phyloP scores from a whole-genome alignment of 139 green algal genomes.

The Raphidocelis subcapitata region DNA sequence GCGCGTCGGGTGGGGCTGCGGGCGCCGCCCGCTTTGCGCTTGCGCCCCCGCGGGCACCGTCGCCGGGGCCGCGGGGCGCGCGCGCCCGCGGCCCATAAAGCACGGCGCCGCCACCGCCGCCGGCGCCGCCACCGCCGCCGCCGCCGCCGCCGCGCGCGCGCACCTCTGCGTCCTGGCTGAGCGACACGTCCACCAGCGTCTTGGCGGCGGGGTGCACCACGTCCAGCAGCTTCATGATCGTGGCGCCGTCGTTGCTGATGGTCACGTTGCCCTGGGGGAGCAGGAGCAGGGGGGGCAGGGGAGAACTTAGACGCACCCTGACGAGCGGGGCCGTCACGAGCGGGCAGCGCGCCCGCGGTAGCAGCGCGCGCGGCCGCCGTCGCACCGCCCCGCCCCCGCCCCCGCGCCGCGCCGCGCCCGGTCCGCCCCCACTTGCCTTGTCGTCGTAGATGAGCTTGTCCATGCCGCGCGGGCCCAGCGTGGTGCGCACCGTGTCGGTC shows the following conservation, averaged over 20 bases:
- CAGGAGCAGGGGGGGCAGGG: too few species aligned
- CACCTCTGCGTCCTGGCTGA: slow-evolving; percentile 94
- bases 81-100: slow-evolving; percentile 16
- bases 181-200: slow-evolving; percentile 93
- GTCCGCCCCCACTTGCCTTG: slow-evolving; percentile 35
- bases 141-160: too few species aligned
- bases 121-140: too few species aligned
- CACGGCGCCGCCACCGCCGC: too few species aligned
- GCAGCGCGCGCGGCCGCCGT: too few species aligned
- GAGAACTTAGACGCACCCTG: too few species aligned
- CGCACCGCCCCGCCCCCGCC: too few species aligned
- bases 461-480: slow-evolving; percentile 96
- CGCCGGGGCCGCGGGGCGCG: neutral
- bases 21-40: too few species aligned
- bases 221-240: slow-evolving; percentile 99
- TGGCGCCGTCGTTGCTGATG: slow-evolving; percentile 97
- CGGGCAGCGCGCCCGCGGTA: too few species aligned
- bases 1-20: too few species aligned
- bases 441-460: slow-evolving; percentile 97
- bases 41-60: too few species aligned
- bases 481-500: slow-evolving; percentile 92
- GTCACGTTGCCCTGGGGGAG: slow-evolving; percentile 77
- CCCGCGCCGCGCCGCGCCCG: slow-evolving; percentile 1
- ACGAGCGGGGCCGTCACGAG: too few species aligned
- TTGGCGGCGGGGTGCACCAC: slow-evolving; percentile 99